Conservation (phyloP, 1,284 basidiomycete genomes). For the Cutaneotrichosporon cavernicola region DNA sequence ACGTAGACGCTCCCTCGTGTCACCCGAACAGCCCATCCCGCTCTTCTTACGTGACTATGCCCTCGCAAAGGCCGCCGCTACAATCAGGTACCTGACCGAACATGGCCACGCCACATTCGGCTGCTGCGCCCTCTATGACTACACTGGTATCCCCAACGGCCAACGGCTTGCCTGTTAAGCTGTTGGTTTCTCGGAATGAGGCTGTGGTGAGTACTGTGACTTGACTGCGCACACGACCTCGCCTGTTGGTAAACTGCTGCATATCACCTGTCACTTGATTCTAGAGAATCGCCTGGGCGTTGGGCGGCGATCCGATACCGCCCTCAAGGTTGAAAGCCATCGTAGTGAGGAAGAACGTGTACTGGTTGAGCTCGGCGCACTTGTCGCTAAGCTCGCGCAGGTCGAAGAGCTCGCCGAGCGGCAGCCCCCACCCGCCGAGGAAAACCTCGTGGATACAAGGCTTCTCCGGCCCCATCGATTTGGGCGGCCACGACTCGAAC, state of each 20-base stretch:
- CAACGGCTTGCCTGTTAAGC: neutral
- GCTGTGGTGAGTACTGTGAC: too few relatives aligned
- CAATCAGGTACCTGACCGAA: too few relatives aligned
- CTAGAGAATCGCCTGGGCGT: conserved; percentile 51
- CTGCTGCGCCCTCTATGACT: neutral
- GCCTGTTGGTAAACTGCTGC: neutral
- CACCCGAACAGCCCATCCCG: too few relatives aligned
- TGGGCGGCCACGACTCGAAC: conserved; percentile 37
- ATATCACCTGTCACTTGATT: neutral
- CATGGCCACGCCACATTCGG: neutral
- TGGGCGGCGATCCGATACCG: conserved; percentile 54
- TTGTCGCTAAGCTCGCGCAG: conserved; percentile 48
- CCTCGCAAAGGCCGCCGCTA: too few relatives aligned
- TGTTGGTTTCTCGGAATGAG: too few relatives aligned
- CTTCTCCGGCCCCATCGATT: neutral
- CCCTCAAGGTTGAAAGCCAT: conserved; percentile 53
- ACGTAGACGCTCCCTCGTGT: too few relatives aligned
- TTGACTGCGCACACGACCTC: too few relatives aligned
- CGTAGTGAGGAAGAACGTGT: conserved; percentile 53
- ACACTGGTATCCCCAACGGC: neutral
- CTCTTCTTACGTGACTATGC: too few relatives aligned
- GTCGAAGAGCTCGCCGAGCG: conserved; percentile 56
- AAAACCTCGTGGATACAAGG: conserved; percentile 37
- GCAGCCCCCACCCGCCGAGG: conserved; percentile 43
- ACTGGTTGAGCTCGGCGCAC: conserved; percentile 43